These are phyloP conservation scores for Ploettnerulaceae sp. DNA, from an alignment of 2,329 filamentous ascomycete species.

Conservation along the genomic window DNA sequence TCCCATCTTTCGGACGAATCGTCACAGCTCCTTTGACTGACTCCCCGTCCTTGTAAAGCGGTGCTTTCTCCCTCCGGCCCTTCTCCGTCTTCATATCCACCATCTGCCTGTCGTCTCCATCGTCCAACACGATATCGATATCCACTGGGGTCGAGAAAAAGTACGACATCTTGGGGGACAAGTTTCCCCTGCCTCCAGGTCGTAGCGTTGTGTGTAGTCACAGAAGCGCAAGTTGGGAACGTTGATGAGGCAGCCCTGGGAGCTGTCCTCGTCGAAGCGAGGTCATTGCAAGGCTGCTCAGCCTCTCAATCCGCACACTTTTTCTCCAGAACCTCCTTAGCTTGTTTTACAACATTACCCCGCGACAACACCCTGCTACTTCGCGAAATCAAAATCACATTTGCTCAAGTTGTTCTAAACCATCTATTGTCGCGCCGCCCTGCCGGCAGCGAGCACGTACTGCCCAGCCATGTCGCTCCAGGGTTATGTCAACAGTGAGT, in stretches of 20 bases:
- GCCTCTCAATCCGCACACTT: slow-evolving; percentile 11
- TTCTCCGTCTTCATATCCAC: slow-evolving; percentile 99
- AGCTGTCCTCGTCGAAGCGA: slow-evolving; percentile 3
- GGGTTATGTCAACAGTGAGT: slow-evolving; percentile 49
- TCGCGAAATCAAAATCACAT: not conserved
- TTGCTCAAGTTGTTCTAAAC: slow-evolving; percentile 6
- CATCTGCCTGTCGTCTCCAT: slow-evolving; percentile 88
- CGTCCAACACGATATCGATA: slow-evolving; percentile 96
- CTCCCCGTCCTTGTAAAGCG: slow-evolving; percentile 96
- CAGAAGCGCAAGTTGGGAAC: slow-evolving; percentile 13
- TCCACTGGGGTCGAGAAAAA: slow-evolving; percentile 98
- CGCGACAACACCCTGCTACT: slow-evolving; percentile 6
- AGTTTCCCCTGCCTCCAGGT: not conserved
- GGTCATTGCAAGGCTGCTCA: slow-evolving; percentile 1
- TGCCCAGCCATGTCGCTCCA: slow-evolving; percentile 45
- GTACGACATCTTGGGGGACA: slow-evolving; percentile 67
- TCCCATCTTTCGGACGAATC: slow-evolving; percentile 93
- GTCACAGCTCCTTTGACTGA: slow-evolving; percentile 96
- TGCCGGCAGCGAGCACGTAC: slow-evolving; percentile 24
- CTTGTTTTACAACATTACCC: not conserved
- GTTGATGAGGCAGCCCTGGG: slow-evolving; percentile 12
- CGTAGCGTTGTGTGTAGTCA: slow-evolving; percentile 1
- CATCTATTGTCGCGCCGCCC: slow-evolving; percentile 18
- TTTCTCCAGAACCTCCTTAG: slow-evolving; percentile 5
- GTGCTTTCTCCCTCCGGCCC: slow-evolving; percentile 92